These are phyloP conservation scores for Fusarium pseudonygamai DNA, from an alignment of 2,329 filamentous ascomycete species.

Conservation along the genomic window DNA sequence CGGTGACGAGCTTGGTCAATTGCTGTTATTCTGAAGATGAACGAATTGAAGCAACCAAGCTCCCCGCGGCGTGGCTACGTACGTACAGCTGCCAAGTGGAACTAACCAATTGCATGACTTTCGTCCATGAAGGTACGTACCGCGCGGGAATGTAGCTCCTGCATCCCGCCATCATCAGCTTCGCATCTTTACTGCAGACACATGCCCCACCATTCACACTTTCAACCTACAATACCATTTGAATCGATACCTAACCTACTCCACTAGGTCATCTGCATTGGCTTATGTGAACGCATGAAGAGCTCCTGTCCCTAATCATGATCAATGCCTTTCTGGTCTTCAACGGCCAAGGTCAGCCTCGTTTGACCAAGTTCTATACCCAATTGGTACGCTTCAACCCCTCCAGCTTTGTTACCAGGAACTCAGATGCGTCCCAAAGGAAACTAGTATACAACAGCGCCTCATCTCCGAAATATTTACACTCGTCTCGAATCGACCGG, in stretches of 20 bases:
- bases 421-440: constrained; percentile 62
- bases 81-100: constrained; percentile 3
- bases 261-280: neutral
- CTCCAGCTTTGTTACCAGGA: neutral
- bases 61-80: constrained; percentile 22
- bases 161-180: constrained; percentile 33
- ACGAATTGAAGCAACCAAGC: constrained; percentile 23
- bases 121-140: constrained; percentile 33
- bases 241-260: neutral
- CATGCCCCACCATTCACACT: constrained; percentile 36
- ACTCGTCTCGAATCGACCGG: constrained; percentile 88
- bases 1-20: constrained; percentile 10
- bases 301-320: constrained; percentile 64
- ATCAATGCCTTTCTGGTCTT: constrained; percentile 99
- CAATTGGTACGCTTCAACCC: constrained; percentile 72
- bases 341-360: constrained; percentile 96
- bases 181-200: constrained; percentile 3
- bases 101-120: constrained; percentile 22
- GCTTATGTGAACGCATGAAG: constrained; percentile 32
- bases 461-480: constrained; percentile 98
- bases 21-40: constrained; percentile 1
- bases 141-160: neutral
- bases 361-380: constrained; percentile 98
- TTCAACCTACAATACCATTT: constrained; percentile 5
- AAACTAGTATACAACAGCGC: constrained; percentile 96